Evolutionary conservation across 192 early-diverging fungal genomes (phyloP).

Genomic region (Backusella mclennaniae): DNA sequence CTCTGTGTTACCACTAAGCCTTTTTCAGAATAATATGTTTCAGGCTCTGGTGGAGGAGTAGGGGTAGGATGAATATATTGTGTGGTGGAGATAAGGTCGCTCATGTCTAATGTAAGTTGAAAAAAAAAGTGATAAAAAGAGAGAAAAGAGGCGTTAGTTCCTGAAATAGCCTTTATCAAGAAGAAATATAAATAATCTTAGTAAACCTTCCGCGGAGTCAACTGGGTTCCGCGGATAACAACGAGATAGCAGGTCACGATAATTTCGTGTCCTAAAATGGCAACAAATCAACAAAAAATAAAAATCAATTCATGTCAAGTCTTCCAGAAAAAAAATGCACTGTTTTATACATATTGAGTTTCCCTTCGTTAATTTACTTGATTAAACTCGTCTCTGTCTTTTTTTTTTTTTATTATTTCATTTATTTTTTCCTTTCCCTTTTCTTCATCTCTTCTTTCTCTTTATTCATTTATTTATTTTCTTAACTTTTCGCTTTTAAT

Average conservation of each 20-base stretch:
- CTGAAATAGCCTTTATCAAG: not conserved
- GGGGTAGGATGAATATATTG: constrained; percentile 9
- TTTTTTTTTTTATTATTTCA: not conserved
- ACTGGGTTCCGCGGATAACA: not conserved
- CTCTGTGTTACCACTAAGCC: not conserved
- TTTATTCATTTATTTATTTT: not conserved
- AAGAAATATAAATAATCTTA: constrained; percentile 2
- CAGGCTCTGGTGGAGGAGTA: constrained; percentile 8
- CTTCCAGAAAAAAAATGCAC: not conserved
- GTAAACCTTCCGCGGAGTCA: not conserved
- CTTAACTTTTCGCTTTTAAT: not conserved
- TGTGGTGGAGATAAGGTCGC: not conserved
- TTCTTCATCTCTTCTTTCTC: not conserved
- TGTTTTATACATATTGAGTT: not conserved
- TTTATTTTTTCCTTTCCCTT: not conserved
- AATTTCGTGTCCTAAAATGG: not conserved
- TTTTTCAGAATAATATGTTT: not conserved
- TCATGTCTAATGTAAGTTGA: not conserved
- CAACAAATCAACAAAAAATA: not conserved
- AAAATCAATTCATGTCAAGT: not conserved
- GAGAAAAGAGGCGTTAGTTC: constrained; percentile 8
- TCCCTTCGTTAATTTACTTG: not conserved
- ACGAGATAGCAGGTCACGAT: not conserved
- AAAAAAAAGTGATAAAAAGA: not conserved
- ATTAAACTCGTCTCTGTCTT: not conserved